phyloP scores from a whole-genome alignment of 2,329 filamentous ascomycete genomes.

The Sclerotinia trifoliorum region DNA sequence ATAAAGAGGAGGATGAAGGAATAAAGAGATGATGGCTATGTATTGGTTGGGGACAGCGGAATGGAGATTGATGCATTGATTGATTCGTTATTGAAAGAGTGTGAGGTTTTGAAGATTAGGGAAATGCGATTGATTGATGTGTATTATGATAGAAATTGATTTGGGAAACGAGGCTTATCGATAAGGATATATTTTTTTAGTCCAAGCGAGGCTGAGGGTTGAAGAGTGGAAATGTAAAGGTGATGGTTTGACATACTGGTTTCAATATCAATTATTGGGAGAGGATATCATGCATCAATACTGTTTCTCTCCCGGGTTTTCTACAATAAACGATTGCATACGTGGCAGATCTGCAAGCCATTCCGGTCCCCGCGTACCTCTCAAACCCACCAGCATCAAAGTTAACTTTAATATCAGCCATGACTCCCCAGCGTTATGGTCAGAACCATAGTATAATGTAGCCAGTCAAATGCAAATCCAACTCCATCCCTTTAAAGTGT shows the following conservation, averaged over 20 bases:
- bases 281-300: background rate
- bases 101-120: background rate
- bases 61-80: conserved; percentile 45
- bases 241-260: background rate
- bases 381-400: background rate
- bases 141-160: background rate
- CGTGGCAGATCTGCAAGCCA: conserved; percentile 18
- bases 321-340: conserved; percentile 10
- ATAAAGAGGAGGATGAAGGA: too few relatives aligned
- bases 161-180: conserved; percentile 15
- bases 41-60: conserved; percentile 78
- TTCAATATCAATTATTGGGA: background rate
- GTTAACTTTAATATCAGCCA: background rate
- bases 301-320: background rate
- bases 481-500: too few relatives aligned
- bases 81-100: conserved; percentile 22
- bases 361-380: conserved; percentile 2
- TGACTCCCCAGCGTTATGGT: background rate
- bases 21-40: too few relatives aligned
- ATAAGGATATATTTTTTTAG: conserved; percentile 1
- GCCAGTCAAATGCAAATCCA: background rate
- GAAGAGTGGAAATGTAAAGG: background rate
- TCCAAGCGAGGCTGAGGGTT: background rate
- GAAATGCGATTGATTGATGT: background rate
- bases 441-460: background rate